Evolutionary conservation across 1,284 basidiomycete genomes (phyloP), one percentile per base, ranked within the genome.

Genomic region (Hypsizygus ulmarius): DNA sequence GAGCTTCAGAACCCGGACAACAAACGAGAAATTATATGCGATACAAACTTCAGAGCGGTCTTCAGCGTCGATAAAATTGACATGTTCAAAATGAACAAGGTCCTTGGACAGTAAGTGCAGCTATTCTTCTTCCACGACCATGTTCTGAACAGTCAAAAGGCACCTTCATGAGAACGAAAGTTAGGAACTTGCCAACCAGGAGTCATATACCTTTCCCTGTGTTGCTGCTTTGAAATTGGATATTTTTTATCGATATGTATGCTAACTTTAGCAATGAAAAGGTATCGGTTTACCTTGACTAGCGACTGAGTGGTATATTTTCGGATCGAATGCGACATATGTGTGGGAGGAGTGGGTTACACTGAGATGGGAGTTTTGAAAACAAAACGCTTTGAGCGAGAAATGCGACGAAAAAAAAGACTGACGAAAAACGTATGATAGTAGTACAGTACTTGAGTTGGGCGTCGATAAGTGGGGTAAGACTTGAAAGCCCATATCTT

Each of bases 11-110:
- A 93, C 62, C 90, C 91, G 3, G 63, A 62, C 5, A 89, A 93
- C 67, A 86, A 76, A 67, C 79, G 80, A 51, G 87, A 92, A 65
- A 93, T 94, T 50, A 57, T 93, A 1, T 93, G 90, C 60, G 90
- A 94, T 64, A 71, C 74, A 25, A 73, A 69, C 33, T 66, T 93
- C 57, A 77, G 75, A 50, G 78, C 79, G 8, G 74, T 93, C 29
- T 93, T 93, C 66, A 79, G 78, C 50, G 77, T 79, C 14, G 84
- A 90, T 56, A 86, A 82, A 61, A 84, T 93, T 45, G 81, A 88
- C 65, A 91, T 91, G 88, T 91, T 92, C 71, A 80, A 74, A 58
- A 92, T 92, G 89, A 92, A 91, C 72, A 88, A 90, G 66, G 75
- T 82, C 33, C 68, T 91, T 49, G 83, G 87, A 65, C 71, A 82